phyloP scores from a whole-genome alignment of 495 filamentous ascomycete species.

The Neurospora sp. region DNA sequence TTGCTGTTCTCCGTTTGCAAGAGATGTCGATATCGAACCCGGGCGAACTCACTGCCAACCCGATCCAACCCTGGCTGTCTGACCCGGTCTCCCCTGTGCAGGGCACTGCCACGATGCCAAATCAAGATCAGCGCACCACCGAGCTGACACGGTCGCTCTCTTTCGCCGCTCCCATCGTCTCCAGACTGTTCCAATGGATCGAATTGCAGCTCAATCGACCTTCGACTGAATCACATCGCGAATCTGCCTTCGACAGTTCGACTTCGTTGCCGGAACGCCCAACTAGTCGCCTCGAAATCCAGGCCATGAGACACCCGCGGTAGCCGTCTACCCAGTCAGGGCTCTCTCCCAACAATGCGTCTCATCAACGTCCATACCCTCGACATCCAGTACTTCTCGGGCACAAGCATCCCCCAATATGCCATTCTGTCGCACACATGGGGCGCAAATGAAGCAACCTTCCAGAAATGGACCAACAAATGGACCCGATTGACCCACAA shows the following conservation, averaged over 20 bases:
- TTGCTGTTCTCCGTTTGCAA: neutral
- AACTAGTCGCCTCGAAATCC: neutral
- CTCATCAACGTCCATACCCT: slow-evolving; percentile 22
- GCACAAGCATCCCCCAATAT: slow-evolving; percentile 15
- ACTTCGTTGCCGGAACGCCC: neutral
- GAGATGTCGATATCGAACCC: neutral
- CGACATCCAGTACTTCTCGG: slow-evolving; percentile 22
- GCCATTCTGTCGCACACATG: slow-evolving; percentile 32
- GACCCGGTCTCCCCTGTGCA: neutral
- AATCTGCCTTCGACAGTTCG: neutral
- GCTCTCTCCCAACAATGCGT: slow-evolving; percentile 12
- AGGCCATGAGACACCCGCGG: neutral
- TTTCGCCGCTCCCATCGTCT: neutral
- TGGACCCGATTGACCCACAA: slow-evolving; percentile 10
- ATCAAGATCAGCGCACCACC: neutral
- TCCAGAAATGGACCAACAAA: slow-evolving; percentile 18
- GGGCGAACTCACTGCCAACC: neutral
- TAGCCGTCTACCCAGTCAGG: neutral
- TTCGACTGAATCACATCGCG: neutral
- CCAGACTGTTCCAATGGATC: neutral
- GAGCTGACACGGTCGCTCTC: neutral
- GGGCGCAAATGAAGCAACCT: slow-evolving; percentile 20
- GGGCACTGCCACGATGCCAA: neutral
- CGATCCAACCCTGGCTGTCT: neutral
- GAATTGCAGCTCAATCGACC: neutral